Conservation (phyloP, 1,284 basidiomycete species). For the Stereum hirsutum region DNA sequence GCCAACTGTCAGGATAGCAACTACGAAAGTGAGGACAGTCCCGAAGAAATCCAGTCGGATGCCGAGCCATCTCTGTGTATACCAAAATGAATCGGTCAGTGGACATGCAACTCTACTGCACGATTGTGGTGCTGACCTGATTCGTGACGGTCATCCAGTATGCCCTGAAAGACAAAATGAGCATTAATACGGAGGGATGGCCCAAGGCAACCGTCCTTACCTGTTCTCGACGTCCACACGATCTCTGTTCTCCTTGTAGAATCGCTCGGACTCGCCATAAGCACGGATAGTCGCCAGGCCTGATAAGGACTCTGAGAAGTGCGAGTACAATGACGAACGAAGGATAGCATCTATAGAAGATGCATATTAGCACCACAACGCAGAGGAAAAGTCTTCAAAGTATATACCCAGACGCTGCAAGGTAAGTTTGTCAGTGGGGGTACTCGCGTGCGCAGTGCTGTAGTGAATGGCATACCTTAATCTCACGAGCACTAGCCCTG, state of each 20-base stretch:
- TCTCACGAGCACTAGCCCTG: constrained; percentile 79
- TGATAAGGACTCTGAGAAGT: constrained; percentile 84
- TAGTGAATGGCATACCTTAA: constrained; percentile 47
- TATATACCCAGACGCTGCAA: constrained; percentile 38
- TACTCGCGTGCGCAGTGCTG: not conserved
- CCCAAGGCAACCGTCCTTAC: constrained; percentile 19
- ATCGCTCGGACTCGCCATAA: constrained; percentile 65
- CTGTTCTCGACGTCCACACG: constrained; percentile 85
- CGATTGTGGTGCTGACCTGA: constrained; percentile 36
- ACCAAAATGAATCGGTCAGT: not conserved
- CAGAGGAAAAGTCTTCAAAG: not conserved
- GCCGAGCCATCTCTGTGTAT: constrained; percentile 75
- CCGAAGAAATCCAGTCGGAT: constrained; percentile 85
- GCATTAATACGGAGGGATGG: not conserved
- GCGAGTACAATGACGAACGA: constrained; percentile 68
- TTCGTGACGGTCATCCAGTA: constrained; percentile 83
- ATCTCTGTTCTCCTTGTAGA: constrained; percentile 66
- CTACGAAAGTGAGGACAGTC: constrained; percentile 66
- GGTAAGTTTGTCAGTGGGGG: not conserved
- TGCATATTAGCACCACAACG: not conserved
- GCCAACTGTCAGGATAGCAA: constrained; percentile 73
- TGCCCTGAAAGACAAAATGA: constrained; percentile 34
- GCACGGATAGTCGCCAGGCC: constrained; percentile 85
- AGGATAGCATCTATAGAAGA: constrained; percentile 43
- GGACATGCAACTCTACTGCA: not conserved